Conservation (phyloP, 106 monocot genomes). For the Iris macrosiphon region DNA sequence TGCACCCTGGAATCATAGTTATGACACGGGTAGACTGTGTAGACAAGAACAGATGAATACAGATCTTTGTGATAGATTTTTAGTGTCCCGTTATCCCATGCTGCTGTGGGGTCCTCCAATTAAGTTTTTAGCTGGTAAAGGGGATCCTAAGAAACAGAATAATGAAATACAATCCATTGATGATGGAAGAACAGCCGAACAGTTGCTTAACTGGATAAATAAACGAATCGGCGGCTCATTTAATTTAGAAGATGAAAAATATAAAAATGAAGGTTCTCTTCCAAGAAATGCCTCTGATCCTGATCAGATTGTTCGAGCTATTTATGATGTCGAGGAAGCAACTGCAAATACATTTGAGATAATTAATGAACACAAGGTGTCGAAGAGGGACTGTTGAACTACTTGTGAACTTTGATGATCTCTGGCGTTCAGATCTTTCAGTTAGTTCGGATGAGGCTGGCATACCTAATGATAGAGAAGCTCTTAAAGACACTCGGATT, state of each 20-base stretch:
- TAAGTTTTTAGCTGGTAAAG: slow-evolving; percentile 45
- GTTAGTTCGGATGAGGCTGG: slow-evolving; percentile 11
- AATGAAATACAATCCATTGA: slow-evolving; percentile 64
- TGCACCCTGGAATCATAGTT: slow-evolving; percentile 82
- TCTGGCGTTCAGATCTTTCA: slow-evolving; percentile 55
- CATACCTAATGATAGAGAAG: slow-evolving; percentile 19
- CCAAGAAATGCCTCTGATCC: slow-evolving; percentile 72
- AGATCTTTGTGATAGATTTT: slow-evolving; percentile 76
- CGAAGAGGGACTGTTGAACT: slow-evolving; percentile 82
- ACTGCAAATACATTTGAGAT: slow-evolving; percentile 71
- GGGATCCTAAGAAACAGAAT: slow-evolving; percentile 70
- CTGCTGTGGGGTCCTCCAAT: slow-evolving; percentile 71
- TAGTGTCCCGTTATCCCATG: slow-evolving; percentile 73
- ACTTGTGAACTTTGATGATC: slow-evolving; percentile 77
- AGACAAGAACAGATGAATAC: slow-evolving; percentile 82
- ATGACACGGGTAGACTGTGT: slow-evolving; percentile 96
- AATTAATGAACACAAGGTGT: slow-evolving; percentile 87
- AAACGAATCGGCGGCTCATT: slow-evolving; percentile 81
- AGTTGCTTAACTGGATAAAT: slow-evolving; percentile 89
- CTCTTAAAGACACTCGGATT: slow-evolving; percentile 30
- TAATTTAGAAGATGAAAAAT: slow-evolving; percentile 81
- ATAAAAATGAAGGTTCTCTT: slow-evolving; percentile 77
- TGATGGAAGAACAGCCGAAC: slow-evolving; percentile 75
- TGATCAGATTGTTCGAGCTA: slow-evolving; percentile 76
- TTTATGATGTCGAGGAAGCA: slow-evolving; percentile 96